Evolutionary conservation across 176 grass and related monocot genomes (phyloP).

Genomic region (Eleusine coracana): DNA sequence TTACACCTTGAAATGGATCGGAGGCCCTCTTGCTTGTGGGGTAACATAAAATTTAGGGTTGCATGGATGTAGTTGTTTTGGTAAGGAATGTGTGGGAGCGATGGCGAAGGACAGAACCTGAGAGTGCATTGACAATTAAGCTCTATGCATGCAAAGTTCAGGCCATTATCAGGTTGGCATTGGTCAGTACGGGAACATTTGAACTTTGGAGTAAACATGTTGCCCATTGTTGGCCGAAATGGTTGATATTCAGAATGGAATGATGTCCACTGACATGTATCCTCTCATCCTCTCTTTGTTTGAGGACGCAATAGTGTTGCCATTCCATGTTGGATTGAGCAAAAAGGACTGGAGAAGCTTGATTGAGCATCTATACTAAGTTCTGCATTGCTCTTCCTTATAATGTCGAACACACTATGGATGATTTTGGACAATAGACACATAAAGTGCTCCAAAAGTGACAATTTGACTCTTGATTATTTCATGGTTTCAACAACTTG

Average conservation of each 20-base stretch:
- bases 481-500: neutral
- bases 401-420: neutral
- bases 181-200: neutral
- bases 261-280: neutral
- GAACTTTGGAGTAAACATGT: neutral
- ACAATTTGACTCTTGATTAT: conserved; percentile 1
- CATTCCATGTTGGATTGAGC: neutral
- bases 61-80: neutral
- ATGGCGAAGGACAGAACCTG: neutral
- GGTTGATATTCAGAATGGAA: too few relatives aligned
- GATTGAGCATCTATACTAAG: neutral
- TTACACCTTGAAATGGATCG: too few relatives aligned
- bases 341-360: neutral
- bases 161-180: neutral
- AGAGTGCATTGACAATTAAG: neutral
- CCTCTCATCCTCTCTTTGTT: neutral
- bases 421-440: neutral
- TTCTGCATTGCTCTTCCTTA: neutral
- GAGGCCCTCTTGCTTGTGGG: too few relatives aligned
- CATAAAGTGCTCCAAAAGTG: neutral
- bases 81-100: neutral
- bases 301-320: neutral
- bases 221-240: too few relatives aligned
- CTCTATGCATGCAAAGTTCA: neutral
- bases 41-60: neutral